Conservation (phyloP, 306 rosid genomes). For the Luffa aegyptiaca region DNA sequence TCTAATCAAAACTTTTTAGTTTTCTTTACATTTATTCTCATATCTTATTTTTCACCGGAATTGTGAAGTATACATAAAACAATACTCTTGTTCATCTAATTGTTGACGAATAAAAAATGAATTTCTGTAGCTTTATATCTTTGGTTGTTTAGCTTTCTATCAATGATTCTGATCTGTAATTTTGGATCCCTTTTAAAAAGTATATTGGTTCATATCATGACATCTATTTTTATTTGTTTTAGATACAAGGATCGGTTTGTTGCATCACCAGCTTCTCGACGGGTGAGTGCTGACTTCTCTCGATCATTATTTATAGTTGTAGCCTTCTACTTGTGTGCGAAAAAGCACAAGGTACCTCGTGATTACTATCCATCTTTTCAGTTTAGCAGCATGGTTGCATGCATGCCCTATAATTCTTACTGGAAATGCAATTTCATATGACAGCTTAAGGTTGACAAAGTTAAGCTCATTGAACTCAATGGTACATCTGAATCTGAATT, state of each 20-base stretch:
- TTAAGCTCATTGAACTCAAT: conserved; percentile 72
- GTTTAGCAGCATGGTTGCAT: not conserved
- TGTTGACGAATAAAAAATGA: not conserved
- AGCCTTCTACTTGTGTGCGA: conserved; percentile 78
- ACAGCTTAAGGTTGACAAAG: conserved; percentile 79
- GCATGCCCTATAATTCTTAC: not conserved
- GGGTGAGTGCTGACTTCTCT: conserved; percentile 71
- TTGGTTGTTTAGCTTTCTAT: not conserved
- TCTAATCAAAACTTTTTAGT: not conserved
- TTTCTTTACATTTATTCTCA: not conserved
- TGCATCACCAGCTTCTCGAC: conserved; percentile 60
- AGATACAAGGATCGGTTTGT: conserved; percentile 69
- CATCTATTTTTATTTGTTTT: conserved; percentile 1
- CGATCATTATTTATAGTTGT: conserved; percentile 71
- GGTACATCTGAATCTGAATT: conserved; percentile 87
- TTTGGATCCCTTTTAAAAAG: too few relatives aligned
- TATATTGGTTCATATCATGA: conserved; percentile 1
- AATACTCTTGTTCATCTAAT: not conserved
- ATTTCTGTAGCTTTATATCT: not conserved
- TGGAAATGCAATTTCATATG: conserved; percentile 6
- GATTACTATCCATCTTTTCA: not conserved
- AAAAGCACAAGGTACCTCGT: conserved; percentile 62
- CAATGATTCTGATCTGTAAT: not conserved
- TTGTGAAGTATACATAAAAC: not conserved
- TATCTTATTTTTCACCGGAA: not conserved